Conservation (phyloP, 2,329 filamentous ascomycete genomes). For the Ophiostoma sp. region DNA sequence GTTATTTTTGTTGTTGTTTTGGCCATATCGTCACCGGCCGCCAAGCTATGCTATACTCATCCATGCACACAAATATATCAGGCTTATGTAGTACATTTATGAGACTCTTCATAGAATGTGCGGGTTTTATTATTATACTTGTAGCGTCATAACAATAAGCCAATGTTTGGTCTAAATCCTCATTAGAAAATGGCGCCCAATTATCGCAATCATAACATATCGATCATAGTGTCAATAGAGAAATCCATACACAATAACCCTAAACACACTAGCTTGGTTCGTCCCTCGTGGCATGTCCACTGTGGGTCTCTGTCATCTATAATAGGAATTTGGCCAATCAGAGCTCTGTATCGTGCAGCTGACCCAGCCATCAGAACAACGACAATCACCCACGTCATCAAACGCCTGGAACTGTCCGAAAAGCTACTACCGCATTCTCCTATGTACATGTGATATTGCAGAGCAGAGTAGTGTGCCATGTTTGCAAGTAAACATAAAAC, state of each 20-base stretch:
- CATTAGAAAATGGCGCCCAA: neutral
- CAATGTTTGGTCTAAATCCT: neutral
- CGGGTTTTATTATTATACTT: neutral
- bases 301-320: neutral
- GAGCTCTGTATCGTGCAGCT: slow-evolving; percentile 7
- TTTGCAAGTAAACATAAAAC: neutral
- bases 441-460: neutral
- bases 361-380: neutral
- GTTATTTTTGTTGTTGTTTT: no score
- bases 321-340: slow-evolving; percentile 3
- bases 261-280: neutral
- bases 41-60: neutral
- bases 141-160: neutral
- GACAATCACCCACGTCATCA: slow-evolving; percentile 18
- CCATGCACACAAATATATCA: neutral
- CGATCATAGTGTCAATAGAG: slow-evolving; percentile 1
- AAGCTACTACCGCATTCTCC: neutral
- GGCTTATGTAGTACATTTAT: neutral
- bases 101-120: neutral
- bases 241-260: neutral
- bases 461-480: neutral
- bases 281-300: neutral
- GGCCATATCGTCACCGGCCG: no score
- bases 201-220: neutral
- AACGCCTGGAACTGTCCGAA: neutral